Base-by-base conservation (phyloP, 768 basidiomycete species). In the Boletales sp. region DNA sequence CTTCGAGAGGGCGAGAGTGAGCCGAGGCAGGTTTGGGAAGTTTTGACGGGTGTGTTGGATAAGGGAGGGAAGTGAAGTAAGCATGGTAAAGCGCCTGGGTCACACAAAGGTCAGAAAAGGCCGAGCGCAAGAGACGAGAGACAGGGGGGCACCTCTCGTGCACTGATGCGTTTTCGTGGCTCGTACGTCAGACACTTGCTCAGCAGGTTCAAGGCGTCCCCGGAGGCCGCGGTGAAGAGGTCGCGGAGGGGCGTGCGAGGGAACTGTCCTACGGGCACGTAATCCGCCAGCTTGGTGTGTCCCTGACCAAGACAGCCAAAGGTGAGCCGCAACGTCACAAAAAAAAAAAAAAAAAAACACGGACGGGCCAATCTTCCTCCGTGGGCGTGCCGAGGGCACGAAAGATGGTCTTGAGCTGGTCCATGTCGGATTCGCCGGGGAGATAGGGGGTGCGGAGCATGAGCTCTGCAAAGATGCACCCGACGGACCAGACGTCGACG, bases 401-500 rank as follows among this genome's bases (percentile, higher is more conserved):
- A 66, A 96, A 98, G 45, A 84, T 94, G 33, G 87, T 91, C 66
- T 94, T 94, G 31, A 99, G 71, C 64, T 99, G 96, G 68, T 96
- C 95, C 81, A 99, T 87, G 67, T 98, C 96, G 45, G 83, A 88
- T 57, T 96, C 94, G 15, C 94, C 96, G 2, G 96, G 86, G 25
- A 98, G 79, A 62, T 96, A 99, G 2, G 96, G 96, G 21, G 89
- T 93, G 14, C 96, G 83, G 32, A 98, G 74, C 88, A 98, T 95
- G 44, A 98, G 80, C 66, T 99, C 96, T 4, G 95, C 92, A 62
- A 98, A 95, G 56, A 99, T 99, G 57, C 94, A 96, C 1, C 95
- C 95, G 4, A 96, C 87, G 10, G 94, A 96, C 95, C 95, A 99
- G 31, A 93, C 82, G 67, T 99, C 95, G 50, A 96, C 93, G 0